phyloP scores from a whole-genome alignment of 2,329 filamentous ascomycete genomes.

The Penicillium sp. region DNA sequence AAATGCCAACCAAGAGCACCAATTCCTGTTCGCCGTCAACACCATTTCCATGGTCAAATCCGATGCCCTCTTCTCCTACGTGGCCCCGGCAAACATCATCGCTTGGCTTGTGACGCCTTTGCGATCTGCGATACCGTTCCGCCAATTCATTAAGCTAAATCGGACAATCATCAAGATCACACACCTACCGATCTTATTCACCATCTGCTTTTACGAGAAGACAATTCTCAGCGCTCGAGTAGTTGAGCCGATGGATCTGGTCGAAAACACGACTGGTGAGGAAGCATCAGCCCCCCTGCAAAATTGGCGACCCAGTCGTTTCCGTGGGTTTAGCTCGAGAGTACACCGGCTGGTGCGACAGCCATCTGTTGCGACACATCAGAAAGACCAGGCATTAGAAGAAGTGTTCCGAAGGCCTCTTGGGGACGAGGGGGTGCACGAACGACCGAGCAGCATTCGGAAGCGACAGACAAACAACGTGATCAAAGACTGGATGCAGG shows the following conservation, averaged over 20 bases:
- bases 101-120: constrained; percentile 84
- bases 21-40: constrained; percentile 91
- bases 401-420: constrained; percentile 80
- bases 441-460: constrained; percentile 53
- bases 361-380: constrained; percentile 80
- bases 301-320: constrained; percentile 52
- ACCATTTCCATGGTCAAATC: constrained; percentile 98
- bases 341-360: constrained; percentile 62
- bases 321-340: constrained; percentile 68
- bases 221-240: constrained; percentile 69
- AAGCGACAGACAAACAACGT: constrained; percentile 73
- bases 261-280: constrained; percentile 63
- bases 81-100: constrained; percentile 85
- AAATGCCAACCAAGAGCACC: constrained; percentile 88
- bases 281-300: constrained; percentile 54
- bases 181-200: constrained; percentile 80
- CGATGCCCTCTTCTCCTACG: constrained; percentile 90
- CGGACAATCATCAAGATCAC: constrained; percentile 87
- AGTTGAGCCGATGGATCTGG: constrained; percentile 77
- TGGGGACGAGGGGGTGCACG: constrained; percentile 55
- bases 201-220: constrained; percentile 83
- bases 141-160: constrained; percentile 78
- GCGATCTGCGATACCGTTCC: constrained; percentile 73
- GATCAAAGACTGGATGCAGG: constrained; percentile 87
- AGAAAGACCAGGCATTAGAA: constrained; percentile 84